Conservation (phyloP, 1,284 basidiomycete species). For the Cutaneotrichosporon arboriforme region DNA sequence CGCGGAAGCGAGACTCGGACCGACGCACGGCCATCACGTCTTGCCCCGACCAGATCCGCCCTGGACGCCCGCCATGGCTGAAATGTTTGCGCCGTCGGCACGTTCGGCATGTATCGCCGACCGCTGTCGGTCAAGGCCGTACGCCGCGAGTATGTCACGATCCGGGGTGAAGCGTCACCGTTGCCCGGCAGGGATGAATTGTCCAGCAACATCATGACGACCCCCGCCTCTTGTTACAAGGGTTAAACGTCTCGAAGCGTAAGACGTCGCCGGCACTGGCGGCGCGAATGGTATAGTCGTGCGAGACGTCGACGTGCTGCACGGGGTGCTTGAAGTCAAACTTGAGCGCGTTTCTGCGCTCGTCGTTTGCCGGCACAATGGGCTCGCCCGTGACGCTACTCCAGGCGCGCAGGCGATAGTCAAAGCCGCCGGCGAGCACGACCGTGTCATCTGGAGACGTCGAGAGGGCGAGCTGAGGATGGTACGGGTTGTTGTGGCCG, state of each 20-base stretch:
- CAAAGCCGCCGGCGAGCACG: slow-evolving; percentile 33
- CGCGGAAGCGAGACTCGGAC: no score
- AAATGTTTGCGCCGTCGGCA: no score
- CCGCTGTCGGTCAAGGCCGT: no score
- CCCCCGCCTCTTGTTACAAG: no score
- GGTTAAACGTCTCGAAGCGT: slow-evolving; percentile 4
- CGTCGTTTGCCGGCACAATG: neutral
- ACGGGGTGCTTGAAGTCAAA: slow-evolving; percentile 8
- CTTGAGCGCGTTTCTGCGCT: neutral
- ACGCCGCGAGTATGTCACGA: no score
- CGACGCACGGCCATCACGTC: no score
- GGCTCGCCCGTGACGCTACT: slow-evolving; percentile 27
- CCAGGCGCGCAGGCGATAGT: slow-evolving; percentile 33
- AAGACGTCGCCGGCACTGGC: slow-evolving; percentile 9
- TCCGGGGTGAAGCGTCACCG: no score
- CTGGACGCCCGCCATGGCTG: no score
- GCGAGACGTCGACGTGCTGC: slow-evolving; percentile 14
- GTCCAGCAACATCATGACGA: no score
- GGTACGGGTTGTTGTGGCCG: slow-evolving; percentile 35
- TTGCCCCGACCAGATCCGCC: no score
- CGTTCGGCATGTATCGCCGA: no score
- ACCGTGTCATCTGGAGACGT: slow-evolving; percentile 30
- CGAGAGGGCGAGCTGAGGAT: slow-evolving; percentile 27
- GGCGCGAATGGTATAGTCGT: slow-evolving; percentile 11
- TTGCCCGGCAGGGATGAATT: no score